Evolutionary conservation across 371 early-diverging fungal genomes (phyloP).

Genomic region (Mycotypha africana): DNA sequence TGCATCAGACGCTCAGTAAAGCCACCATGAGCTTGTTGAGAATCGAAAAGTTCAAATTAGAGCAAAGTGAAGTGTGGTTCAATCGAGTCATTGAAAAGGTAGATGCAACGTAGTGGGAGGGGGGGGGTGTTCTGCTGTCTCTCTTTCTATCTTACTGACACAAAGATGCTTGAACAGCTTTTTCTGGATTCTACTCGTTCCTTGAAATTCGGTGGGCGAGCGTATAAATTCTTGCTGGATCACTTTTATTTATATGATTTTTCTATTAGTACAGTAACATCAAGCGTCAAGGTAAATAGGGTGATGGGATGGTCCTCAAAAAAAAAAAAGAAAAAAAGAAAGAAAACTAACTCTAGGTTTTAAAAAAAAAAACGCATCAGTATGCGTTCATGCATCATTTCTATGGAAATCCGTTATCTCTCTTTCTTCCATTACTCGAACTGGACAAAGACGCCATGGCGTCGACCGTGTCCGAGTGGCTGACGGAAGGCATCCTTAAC

Average conservation of each 20-base stretch:
- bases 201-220: slow-evolving; percentile 61
- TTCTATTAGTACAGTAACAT: slow-evolving; percentile 67
- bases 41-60: slow-evolving; percentile 73
- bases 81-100: slow-evolving; percentile 70
- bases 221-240: slow-evolving; percentile 72
- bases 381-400: slow-evolving; percentile 85
- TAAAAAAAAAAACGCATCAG: too few species aligned
- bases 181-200: slow-evolving; percentile 48
- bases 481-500: slow-evolving; percentile 16
- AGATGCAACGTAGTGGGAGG: background rate
- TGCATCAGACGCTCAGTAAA: slow-evolving; percentile 76
- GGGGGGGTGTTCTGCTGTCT: too few species aligned
- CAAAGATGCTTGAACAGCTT: slow-evolving; percentile 26
- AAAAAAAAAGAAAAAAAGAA: too few species aligned
- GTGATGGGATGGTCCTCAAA: background rate
- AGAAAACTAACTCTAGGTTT: too few species aligned
- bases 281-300: slow-evolving; percentile 60
- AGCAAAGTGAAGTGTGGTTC: slow-evolving; percentile 71
- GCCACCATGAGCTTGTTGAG: slow-evolving; percentile 64
- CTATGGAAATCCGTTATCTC: slow-evolving; percentile 80
- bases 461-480: slow-evolving; percentile 27
- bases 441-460: slow-evolving; percentile 20
- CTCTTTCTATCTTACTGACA: background rate
- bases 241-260: slow-evolving; percentile 74
- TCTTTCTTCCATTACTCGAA: slow-evolving; percentile 44